Conservation (phyloP, 306 rosid species). For the Ochetophila trinervis region DNA sequence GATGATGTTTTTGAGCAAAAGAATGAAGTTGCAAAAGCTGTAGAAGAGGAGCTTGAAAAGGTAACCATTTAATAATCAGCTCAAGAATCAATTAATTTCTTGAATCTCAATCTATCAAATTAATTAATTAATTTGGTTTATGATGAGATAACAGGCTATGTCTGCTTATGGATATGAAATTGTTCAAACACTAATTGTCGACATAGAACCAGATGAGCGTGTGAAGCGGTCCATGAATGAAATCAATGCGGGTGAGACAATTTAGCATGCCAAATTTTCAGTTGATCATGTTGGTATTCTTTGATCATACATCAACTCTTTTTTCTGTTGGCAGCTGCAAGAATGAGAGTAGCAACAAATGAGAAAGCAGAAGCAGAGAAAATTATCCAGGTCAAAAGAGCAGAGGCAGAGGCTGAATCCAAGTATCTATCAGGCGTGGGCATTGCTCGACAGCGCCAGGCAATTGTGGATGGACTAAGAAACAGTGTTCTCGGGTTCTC, state of each 20-base stretch:
- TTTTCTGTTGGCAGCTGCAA: slow-evolving; percentile 10
- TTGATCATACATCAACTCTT: too few species aligned
- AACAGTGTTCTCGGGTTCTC: slow-evolving; percentile 26
- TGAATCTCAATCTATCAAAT: neutral
- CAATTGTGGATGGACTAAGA: slow-evolving; percentile 26
- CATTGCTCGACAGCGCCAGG: slow-evolving; percentile 30
- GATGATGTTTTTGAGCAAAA: slow-evolving; percentile 20
- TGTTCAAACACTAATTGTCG: slow-evolving; percentile 15
- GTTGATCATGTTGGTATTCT: too few species aligned
- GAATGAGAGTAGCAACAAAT: slow-evolving; percentile 28
- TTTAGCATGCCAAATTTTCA: neutral
- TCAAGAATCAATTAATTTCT: neutral
- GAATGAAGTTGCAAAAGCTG: slow-evolving; percentile 21
- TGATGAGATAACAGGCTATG: slow-evolving; percentile 15
- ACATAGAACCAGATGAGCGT: slow-evolving; percentile 17
- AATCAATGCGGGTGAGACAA: slow-evolving; percentile 14
- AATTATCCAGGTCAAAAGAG: slow-evolving; percentile 22
- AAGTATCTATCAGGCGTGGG: slow-evolving; percentile 26
- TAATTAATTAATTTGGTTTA: neutral
- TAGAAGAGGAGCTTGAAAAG: slow-evolving; percentile 27
- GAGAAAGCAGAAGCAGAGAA: slow-evolving; percentile 29
- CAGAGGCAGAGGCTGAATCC: slow-evolving; percentile 25
- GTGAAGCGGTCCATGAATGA: slow-evolving; percentile 26
- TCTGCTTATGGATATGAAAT: slow-evolving; percentile 21
- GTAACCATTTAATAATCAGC: neutral